Evolutionary conservation across 2,329 filamentous ascomycete genomes (phyloP), one percentile per base, ranked within the genome.

Genomic region (Arachnopeziza araneosa): DNA sequence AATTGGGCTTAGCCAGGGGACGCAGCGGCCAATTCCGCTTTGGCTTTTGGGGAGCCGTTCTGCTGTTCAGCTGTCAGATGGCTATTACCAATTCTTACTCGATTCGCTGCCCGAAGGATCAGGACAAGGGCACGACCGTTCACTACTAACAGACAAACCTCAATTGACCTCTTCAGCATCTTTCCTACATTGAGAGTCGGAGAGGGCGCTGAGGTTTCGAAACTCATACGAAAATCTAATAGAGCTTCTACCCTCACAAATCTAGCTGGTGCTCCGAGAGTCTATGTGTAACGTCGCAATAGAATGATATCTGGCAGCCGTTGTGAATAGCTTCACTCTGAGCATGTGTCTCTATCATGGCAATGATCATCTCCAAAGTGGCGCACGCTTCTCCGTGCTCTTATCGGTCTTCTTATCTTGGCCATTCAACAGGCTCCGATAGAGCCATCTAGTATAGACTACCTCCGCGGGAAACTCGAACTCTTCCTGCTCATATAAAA

Each of bases 391-490:
- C 30, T n/a, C 10, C 32, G 26, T 21, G n/a, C 55, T 52, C 36
- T 24, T 52, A 23, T 22, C 50, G 17, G 10, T 3, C 3, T 52
- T 22, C 52, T 55, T 54, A 55, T 59, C 48, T 59, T 44, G 50
- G 22, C 57, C 57, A 59, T 52, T 55, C 57, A 59, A 55, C 49
- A 48, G 17, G 14, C 52, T 24, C 24, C 53, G 52, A 59, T 55
- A 59, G 9, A 30, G 12, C 21, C 14, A 50, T 12, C 10, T 14
- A 14, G 2, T 12, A 14, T 44, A n/a, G n/a, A n/a, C n/a, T n/a
- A n/a, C n/a, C n/a, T n/a, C n/a, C n/a, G 4, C 17, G 17, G 36
- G 17, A 44, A 14, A 8, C 17, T 14, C 17, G 4, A 44, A 19
- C 12, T 14, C 12, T 44, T 44, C 12, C 4, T 14, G 6, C 17